These are phyloP conservation scores for Verbena officinalis DNA, from an alignment of 257 asterid genomes.

Conservation along the genomic window DNA sequence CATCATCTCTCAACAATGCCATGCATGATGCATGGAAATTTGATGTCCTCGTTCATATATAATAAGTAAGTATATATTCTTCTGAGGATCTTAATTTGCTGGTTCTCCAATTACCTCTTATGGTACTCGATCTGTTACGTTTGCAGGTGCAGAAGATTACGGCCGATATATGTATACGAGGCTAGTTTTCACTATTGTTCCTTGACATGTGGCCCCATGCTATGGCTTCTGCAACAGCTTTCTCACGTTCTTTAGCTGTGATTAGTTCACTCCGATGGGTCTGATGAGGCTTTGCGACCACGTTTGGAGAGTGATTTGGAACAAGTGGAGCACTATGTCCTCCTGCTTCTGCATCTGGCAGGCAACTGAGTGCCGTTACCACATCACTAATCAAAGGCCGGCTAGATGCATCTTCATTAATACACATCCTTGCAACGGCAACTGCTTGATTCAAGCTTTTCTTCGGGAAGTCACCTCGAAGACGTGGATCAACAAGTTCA, in stretches of 20 bases:
- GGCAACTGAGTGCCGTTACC: conserved; percentile 83
- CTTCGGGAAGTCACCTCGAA: conserved; percentile 56
- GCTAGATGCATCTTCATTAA: conserved; percentile 62
- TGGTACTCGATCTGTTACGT: no score
- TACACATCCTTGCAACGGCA: conserved; percentile 82
- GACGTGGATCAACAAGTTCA: conserved; percentile 73
- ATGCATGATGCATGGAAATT: no score
- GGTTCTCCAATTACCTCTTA: no score
- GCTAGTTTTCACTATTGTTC: conserved; percentile 27
- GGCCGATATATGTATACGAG: no score
- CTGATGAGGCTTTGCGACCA: not conserved
- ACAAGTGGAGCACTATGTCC: conserved; percentile 13
- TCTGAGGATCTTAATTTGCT: no score
- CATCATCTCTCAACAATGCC: not conserved
- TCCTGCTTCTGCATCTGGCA: conserved; percentile 45
- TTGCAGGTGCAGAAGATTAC: no score
- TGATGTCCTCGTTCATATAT: not conserved
- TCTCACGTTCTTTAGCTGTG: conserved; percentile 49
- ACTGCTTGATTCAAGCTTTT: conserved; percentile 76
- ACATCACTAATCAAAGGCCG: conserved; percentile 85
- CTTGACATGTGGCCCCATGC: conserved; percentile 85
- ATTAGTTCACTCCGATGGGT: conserved; percentile 17
- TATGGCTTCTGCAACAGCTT: conserved; percentile 86
- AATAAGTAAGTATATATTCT: no score
- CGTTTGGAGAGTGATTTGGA: conserved; percentile 26